Evolutionary conservation across 1,284 basidiomycete genomes (phyloP).

Genomic region (Ceratobasidium sp.): DNA sequence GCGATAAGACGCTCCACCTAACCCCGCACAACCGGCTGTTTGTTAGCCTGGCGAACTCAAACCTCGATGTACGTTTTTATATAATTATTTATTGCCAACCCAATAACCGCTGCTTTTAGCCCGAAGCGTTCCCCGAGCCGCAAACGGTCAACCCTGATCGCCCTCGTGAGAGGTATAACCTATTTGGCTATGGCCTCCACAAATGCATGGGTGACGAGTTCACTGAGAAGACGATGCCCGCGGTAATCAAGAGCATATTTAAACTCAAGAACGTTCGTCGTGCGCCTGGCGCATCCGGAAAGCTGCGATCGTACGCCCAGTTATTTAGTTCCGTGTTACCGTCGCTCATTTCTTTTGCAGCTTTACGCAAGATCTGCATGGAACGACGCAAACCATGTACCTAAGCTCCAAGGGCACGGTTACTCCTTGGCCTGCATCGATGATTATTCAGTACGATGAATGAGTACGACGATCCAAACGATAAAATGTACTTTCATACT

Average conservation of each 20-base stretch:
- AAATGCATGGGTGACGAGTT: constrained; percentile 40
- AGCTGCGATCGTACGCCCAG: constrained; percentile 50
- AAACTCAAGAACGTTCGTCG: constrained; percentile 56
- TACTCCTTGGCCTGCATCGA: constrained; percentile 47
- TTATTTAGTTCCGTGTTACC: not conserved
- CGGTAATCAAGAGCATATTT: constrained; percentile 59
- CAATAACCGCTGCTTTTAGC: constrained; percentile 43
- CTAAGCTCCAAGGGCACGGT: constrained; percentile 43
- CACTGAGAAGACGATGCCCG: constrained; percentile 50
- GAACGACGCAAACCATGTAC: constrained; percentile 44
- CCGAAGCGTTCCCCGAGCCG: constrained; percentile 48
- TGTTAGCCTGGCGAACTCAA: constrained; percentile 41
- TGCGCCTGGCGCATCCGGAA: constrained; percentile 56
- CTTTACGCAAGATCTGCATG: constrained; percentile 42
- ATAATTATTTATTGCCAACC: constrained; percentile 22
- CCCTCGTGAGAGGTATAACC: constrained; percentile 38
- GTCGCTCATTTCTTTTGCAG: not conserved
- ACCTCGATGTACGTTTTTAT: constrained; percentile 39
- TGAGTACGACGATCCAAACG: not conserved
- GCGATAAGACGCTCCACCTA: constrained; percentile 44
- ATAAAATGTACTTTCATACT: not conserved
- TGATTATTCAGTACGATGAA: constrained; percentile 42
- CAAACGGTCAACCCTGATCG: constrained; percentile 43
- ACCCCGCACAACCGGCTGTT: constrained; percentile 38
- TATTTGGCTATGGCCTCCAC: constrained; percentile 44